These are phyloP conservation scores for Fragaria ananassa DNA, from an alignment of 306 rosid genomes.

Conservation along the genomic window DNA sequence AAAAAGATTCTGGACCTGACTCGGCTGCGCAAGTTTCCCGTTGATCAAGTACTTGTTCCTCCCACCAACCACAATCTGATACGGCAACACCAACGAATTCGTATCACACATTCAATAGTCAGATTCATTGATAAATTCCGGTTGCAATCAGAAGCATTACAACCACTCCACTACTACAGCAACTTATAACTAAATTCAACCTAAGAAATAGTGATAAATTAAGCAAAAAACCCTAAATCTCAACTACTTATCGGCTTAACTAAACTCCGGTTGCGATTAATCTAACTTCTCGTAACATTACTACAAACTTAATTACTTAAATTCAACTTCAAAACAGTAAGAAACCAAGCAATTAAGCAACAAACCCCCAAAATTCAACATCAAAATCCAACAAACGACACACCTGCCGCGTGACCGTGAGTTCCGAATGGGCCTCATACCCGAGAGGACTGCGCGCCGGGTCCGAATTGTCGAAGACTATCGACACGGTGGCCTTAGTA, in stretches of 20 bases:
- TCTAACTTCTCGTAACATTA: neutral
- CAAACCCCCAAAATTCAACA: neutral
- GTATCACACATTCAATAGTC: neutral
- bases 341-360: too few relatives aligned
- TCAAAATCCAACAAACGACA: neutral
- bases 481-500: slow-evolving; percentile 92
- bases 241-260: neutral
- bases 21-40: slow-evolving; percentile 98
- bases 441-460: slow-evolving; percentile 82
- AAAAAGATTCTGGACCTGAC: slow-evolving; percentile 95
- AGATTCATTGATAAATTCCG: neutral
- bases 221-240: neutral
- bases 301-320: neutral
- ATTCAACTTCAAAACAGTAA: neutral
- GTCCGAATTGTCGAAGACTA: slow-evolving; percentile 72
- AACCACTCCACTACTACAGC: neutral
- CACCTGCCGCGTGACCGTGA: slow-evolving; percentile 95
- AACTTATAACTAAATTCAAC: neutral
- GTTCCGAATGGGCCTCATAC: slow-evolving; percentile 68
- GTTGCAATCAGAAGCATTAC: neutral
- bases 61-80: slow-evolving; percentile 98
- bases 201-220: neutral
- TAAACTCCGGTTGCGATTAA: neutral
- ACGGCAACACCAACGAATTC: slow-evolving; percentile 18
- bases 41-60: slow-evolving; percentile 89